Evolutionary conservation across 1,284 basidiomycete genomes (phyloP), one percentile per base, ranked within the genome.

Genomic region (Ganoderma resinaceum): DNA sequence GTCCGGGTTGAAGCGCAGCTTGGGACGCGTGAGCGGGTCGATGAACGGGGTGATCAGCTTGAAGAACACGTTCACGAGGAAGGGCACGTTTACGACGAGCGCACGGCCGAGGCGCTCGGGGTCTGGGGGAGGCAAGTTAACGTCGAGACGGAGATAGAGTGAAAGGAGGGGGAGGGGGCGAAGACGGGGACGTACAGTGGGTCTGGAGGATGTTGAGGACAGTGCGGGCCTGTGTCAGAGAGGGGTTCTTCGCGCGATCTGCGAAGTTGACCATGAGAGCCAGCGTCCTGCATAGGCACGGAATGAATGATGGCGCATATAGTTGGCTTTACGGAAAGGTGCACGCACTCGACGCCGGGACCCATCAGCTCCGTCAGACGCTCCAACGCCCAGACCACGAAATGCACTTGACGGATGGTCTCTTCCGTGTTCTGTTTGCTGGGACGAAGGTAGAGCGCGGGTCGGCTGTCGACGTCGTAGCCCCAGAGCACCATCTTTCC

Each of bases 71-170:
- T 90, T 90, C 71, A 96, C 81, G 72, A 95, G 80, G 81, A 87
- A 95, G 29, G 96, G 96, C 60, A 96, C 89, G 76, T 97, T 95
- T 69, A 93, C 85, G 72, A 97, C 90, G 58, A 96, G 82, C 1
- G 95, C 90, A 31, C 89, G 84, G n/a, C 95, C 95, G 42, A 98
- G 88, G n/a, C 95, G 89, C 81, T 97, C 96, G 0, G 95, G 95
- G 77, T 98, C 95, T 70, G 91, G 88, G 78, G 43, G 55, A 18
- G 18, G 14, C n/a, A n/a, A 5, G 23, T 61, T 0, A 46, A 23
- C 35, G 46, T 62, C 11, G 23, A 9, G 23, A 33, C 5, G 0
- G 11, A 23, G 40, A 31, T 38, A 59, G 9, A 0, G 11, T 14
- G 40, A 31, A 33, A 59, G 9, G 29, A 16, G 6, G 37, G 46